Evolutionary conservation across 2,329 filamentous ascomycete genomes (phyloP).

Genomic region (Rhytidhysteron rufulum): DNA sequence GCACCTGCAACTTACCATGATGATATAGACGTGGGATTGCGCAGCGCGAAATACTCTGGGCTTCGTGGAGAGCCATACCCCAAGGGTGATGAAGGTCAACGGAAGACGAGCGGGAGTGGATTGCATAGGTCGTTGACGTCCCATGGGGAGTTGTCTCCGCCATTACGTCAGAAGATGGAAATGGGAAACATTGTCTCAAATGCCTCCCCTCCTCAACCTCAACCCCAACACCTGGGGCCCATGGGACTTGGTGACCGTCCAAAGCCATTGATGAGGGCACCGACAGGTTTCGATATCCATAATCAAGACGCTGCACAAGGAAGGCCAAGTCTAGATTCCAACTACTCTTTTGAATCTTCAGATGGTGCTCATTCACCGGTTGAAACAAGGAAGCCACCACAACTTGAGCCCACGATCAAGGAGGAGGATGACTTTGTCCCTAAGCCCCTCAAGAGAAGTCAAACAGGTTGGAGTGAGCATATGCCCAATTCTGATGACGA

Average conservation of each 20-base stretch:
- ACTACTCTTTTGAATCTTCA: constrained; percentile 25
- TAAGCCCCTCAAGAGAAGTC: constrained; percentile 52
- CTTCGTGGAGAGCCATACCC: constrained; percentile 4
- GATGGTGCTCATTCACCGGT: constrained; percentile 21
- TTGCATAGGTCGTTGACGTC: constrained; percentile 30
- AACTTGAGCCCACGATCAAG: constrained; percentile 21
- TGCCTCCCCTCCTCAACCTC: constrained; percentile 18
- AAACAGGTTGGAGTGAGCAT: constrained; percentile 48
- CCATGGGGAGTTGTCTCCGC: constrained; percentile 32
- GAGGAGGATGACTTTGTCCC: constrained; percentile 50
- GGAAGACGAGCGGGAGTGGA: constrained; percentile 16
- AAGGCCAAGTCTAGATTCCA: constrained; percentile 29
- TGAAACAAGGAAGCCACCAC: constrained; percentile 17
- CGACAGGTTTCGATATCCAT: constrained; percentile 29
- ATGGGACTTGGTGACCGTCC: constrained; percentile 34
- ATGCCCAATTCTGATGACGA: constrained; percentile 17
- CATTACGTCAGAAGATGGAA: constrained; percentile 32
- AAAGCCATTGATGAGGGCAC: constrained; percentile 23
- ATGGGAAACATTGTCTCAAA: constrained; percentile 33
- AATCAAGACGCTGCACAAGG: constrained; percentile 9
- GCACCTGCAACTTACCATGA: no score
- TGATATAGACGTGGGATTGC: constrained; percentile 24
- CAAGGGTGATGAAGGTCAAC: constrained; percentile 21
- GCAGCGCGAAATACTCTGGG: constrained; percentile 22
- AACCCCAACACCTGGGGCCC: constrained; percentile 24